These are phyloP conservation scores for Geotrichum reessii DNA, from an alignment of 1,139 yeast species.

Conservation along the genomic window DNA sequence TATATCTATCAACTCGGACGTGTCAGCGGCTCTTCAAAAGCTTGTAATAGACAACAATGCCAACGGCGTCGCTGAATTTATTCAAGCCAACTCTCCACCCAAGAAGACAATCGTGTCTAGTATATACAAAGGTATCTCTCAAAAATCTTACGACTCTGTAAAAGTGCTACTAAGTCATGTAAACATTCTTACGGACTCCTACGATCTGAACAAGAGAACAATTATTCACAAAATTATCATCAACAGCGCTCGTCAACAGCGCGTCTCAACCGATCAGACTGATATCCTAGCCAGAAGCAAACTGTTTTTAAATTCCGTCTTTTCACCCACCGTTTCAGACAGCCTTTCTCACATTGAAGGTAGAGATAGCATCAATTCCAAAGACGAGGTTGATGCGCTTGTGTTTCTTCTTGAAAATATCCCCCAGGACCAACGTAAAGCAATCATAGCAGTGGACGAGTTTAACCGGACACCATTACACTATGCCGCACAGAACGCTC, in stretches of 20 bases:
- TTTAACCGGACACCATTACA: constrained; percentile 83
- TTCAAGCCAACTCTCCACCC: constrained; percentile 7
- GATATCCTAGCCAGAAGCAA: constrained; percentile 19
- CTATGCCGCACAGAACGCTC: constrained; percentile 84
- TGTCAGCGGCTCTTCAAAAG: background rate
- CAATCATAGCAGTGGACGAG: constrained; percentile 62
- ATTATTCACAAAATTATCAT: constrained; percentile 80
- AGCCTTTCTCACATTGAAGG: constrained; percentile 48
- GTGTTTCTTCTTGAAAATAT: constrained; percentile 49
- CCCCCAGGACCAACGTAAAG: constrained; percentile 48
- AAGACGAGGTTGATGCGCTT: constrained; percentile 48
- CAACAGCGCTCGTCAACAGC: constrained; percentile 56
- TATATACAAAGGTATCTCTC: constrained; percentile 58
- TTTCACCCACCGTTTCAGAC: constrained; percentile 43
- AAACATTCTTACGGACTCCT: constrained; percentile 52
- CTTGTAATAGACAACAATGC: constrained; percentile 29
- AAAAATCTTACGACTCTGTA: constrained; percentile 49
- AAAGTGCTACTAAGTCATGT: constrained; percentile 47
- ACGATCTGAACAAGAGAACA: constrained; percentile 76
- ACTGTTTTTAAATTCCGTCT: constrained; percentile 43
- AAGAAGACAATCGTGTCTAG: constrained; percentile 41
- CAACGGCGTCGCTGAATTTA: constrained; percentile 24
- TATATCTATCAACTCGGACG: background rate
- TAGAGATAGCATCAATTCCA: constrained; percentile 51
- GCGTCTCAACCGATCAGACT: constrained; percentile 14